A percentile compares a stretch with the other conserved stretches of the same genome.
Conservation (phyloP, 192 early-diverging fungal species). For the Backusella sp. region DNA sequence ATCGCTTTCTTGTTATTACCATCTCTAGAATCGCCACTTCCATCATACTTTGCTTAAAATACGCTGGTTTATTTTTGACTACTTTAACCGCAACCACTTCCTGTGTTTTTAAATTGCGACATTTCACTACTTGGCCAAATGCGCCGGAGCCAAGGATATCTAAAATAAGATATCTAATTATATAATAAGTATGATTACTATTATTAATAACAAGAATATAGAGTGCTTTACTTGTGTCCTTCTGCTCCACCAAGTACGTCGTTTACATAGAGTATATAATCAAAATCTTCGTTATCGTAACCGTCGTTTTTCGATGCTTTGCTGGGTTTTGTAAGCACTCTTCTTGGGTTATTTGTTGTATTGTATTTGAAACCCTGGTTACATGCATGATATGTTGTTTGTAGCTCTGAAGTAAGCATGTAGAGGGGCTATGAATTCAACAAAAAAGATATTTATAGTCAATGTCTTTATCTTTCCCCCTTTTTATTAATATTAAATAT, state of each 20-base stretch:
- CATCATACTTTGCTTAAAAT: conserved; percentile 97
- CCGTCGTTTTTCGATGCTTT: conserved; percentile 91
- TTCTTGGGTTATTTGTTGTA: conserved; percentile 80
- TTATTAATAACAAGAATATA: conserved; percentile 21
- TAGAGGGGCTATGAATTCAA: conserved; percentile 24
- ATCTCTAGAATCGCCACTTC: conserved; percentile 93
- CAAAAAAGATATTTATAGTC: not conserved
- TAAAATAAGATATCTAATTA: conserved; percentile 78
- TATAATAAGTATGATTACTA: conserved; percentile 16
- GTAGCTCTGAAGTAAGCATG: conserved; percentile 26
- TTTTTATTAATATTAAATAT: conserved; percentile 3
- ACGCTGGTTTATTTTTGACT: conserved; percentile 97
- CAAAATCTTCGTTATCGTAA: conserved; percentile 92
- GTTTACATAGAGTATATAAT: conserved; percentile 97
- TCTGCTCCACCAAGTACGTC: conserved; percentile 89
- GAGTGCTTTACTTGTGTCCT: conserved; percentile 75
- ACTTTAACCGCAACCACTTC: conserved; percentile 96
- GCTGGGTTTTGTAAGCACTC: conserved; percentile 94
- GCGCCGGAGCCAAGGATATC: conserved; percentile 95
- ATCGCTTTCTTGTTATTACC: conserved; percentile 39
- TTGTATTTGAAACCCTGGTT: conserved; percentile 87
- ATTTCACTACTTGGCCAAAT: conserved; percentile 99
- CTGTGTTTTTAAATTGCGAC: conserved; percentile 89
- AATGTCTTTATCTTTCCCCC: not conserved
- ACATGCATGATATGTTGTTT: conserved; percentile 25